A percentile compares a stretch with the other conserved stretches of the same genome.
Evolutionary conservation across 2,329 filamentous ascomycete genomes (phyloP).

Genomic region (Teratosphaeria pseudoeucalypti): DNA sequence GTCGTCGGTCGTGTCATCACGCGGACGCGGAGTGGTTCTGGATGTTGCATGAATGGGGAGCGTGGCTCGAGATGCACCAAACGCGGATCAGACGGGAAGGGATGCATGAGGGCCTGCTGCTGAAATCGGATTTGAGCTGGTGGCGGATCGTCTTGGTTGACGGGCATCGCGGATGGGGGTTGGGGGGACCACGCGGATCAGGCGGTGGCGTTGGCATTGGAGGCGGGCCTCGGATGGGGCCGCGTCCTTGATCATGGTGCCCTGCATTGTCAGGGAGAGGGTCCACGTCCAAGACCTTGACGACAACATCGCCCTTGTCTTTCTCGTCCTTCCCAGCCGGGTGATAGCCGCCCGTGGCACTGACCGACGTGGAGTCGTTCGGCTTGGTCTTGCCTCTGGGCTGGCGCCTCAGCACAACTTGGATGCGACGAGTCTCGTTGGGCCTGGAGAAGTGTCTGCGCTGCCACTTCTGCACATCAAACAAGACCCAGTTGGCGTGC

Average conservation of each 20-base stretch:
- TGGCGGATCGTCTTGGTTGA: not conserved
- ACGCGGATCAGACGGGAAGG: constrained; percentile 1
- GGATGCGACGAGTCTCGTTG: constrained; percentile 3
- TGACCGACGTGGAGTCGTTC: not conserved
- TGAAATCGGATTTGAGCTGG: not conserved
- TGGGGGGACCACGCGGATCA: not conserved
- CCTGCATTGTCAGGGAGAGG: not conserved
- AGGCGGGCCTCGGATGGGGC: not conserved
- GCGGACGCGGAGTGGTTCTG: not conserved
- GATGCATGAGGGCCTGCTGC: not conserved
- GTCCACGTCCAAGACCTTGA: not conserved
- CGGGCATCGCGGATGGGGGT: not conserved
- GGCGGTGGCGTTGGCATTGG: not conserved
- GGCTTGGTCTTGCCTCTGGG: constrained; percentile 2
- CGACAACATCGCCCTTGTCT: not conserved
- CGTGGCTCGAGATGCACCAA: not conserved
- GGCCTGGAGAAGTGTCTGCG: not conserved
- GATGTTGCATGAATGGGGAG: not conserved
- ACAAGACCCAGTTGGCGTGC: constrained; percentile 8
- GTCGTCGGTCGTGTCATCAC: not conserved
- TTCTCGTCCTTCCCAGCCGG: constrained; percentile 3
- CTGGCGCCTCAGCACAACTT: constrained; percentile 5
- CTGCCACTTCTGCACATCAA: constrained; percentile 4
- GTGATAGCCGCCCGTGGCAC: not conserved
- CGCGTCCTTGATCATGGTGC: not conserved